phyloP scores from a whole-genome alignment of 352 stramenopile genomes.

The Phytophthora hybrid region DNA sequence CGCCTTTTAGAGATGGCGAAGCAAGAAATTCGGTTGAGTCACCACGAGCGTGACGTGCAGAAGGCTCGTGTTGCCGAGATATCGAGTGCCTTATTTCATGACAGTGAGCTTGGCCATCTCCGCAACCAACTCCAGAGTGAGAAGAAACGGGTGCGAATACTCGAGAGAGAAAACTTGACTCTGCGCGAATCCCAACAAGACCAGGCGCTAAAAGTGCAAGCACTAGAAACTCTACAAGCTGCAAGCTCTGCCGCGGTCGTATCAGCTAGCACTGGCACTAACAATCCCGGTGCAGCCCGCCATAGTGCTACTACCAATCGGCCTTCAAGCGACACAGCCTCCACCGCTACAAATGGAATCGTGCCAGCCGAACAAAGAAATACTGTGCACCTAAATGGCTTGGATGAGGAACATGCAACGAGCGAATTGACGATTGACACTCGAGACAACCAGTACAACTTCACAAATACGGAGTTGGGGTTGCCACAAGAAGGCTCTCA shows the following conservation, averaged over 20 bases:
- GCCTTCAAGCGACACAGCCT: not conserved
- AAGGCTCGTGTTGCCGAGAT: conserved; percentile 57
- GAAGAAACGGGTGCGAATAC: conserved; percentile 63
- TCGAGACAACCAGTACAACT: conserved; percentile 31
- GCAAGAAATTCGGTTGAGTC: conserved; percentile 73
- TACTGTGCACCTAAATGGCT: not conserved
- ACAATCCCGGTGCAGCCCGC: not conserved
- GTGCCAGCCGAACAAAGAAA: not conserved
- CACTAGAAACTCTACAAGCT: conserved; percentile 39
- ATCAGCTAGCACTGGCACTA: not conserved
- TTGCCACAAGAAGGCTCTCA: conserved; percentile 9
- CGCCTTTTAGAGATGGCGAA: conserved; percentile 75
- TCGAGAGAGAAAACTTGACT: conserved; percentile 67
- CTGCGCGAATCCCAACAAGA: conserved; percentile 59
- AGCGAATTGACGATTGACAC: conserved; percentile 12
- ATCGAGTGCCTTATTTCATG: conserved; percentile 57
- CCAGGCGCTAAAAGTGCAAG: conserved; percentile 62
- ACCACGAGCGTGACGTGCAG: conserved; percentile 63
- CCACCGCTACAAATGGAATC: not conserved
- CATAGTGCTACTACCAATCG: not conserved
- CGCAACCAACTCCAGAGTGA: conserved; percentile 68
- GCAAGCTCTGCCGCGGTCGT: conserved; percentile 29
- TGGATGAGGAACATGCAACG: conserved; percentile 2
- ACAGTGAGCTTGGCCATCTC: conserved; percentile 58
- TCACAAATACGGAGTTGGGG: conserved; percentile 3